Evolutionary conservation across 495 filamentous ascomycete genomes (phyloP).

Genomic region (Sordaria brevicollis): DNA sequence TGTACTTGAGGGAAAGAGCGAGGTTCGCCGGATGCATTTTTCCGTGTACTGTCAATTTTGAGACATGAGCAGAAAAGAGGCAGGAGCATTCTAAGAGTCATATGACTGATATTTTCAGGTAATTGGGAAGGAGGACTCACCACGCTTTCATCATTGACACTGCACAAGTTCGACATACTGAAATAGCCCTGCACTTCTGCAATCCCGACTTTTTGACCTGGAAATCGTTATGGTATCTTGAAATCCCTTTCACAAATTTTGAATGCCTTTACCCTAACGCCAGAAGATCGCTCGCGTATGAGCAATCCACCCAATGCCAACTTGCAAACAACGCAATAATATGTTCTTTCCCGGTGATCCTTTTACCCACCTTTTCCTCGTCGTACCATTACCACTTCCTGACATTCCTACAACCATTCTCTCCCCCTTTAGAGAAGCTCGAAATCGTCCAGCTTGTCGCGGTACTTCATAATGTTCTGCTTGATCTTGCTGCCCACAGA

Average conservation of each 20-base stretch:
- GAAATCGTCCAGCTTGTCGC: slow-evolving; percentile 93
- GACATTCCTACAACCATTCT: neutral
- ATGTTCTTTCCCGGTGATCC: neutral
- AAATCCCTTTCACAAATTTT: neutral
- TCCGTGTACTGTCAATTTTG: neutral
- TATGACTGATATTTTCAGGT: neutral
- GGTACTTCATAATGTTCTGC: slow-evolving; percentile 83
- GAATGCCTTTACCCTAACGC: neutral
- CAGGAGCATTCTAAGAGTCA: neutral
- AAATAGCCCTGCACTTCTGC: neutral
- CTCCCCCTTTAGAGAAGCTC: slow-evolving; percentile 56
- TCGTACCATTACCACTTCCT: neutral
- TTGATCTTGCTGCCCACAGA: slow-evolving; percentile 95
- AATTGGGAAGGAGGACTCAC: neutral
- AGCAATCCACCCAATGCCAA: neutral
- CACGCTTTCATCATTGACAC: neutral
- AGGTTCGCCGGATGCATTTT: neutral
- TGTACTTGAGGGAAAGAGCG: neutral
- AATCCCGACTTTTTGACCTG: neutral
- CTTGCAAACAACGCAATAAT: neutral
- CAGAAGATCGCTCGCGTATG: neutral
- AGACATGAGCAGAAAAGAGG: neutral
- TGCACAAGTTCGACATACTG: neutral
- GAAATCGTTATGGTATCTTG: neutral
- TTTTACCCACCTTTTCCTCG: neutral